A percentile compares a stretch with the other conserved stretches of the same genome.
These are phyloP conservation scores for Pyrenophora seminiperda DNA, from an alignment of 2,329 filamentous ascomycete genomes.

Conservation along the genomic window DNA sequence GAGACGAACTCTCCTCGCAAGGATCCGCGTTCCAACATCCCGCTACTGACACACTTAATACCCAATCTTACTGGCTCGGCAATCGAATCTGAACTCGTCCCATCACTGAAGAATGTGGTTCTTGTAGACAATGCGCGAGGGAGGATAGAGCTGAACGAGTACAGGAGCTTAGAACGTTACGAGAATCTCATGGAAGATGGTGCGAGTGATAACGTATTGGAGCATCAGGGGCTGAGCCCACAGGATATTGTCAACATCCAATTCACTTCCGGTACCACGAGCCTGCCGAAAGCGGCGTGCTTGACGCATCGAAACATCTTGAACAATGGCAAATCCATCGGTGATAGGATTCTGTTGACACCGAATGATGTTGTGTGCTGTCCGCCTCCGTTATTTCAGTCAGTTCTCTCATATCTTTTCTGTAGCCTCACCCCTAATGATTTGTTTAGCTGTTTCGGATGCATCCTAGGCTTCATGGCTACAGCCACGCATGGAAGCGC, in stretches of 20 bases:
- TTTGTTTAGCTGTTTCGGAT: constrained; percentile 86
- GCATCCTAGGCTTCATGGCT: constrained; percentile 93
- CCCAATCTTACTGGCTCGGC: constrained; percentile 53
- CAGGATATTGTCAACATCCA: constrained; percentile 90
- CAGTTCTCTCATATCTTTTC: constrained; percentile 8
- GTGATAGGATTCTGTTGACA: constrained; percentile 79
- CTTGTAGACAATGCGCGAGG: constrained; percentile 77
- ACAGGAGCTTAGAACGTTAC: constrained; percentile 51
- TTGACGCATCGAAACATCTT: constrained; percentile 84
- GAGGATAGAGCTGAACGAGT: constrained; percentile 53
- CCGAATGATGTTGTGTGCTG: constrained; percentile 71
- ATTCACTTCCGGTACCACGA: constrained; percentile 96
- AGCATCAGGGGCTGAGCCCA: constrained; percentile 57
- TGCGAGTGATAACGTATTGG: constrained; percentile 50
- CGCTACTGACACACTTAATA: constrained; percentile 61
- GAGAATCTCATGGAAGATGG: constrained; percentile 53
- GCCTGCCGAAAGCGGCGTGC: constrained; percentile 87
- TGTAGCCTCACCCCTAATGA: too few relatives aligned
- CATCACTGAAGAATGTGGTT: constrained; percentile 72
- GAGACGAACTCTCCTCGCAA: constrained; percentile 81
- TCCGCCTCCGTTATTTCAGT: constrained; percentile 62
- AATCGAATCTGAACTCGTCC: constrained; percentile 64
- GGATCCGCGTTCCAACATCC: constrained; percentile 63
- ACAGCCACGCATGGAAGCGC: constrained; percentile 81
- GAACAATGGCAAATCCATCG: constrained; percentile 89